Evolutionary conservation across 495 filamentous ascomycete genomes (phyloP).

Genomic region (Aspergillus haitiensis): DNA sequence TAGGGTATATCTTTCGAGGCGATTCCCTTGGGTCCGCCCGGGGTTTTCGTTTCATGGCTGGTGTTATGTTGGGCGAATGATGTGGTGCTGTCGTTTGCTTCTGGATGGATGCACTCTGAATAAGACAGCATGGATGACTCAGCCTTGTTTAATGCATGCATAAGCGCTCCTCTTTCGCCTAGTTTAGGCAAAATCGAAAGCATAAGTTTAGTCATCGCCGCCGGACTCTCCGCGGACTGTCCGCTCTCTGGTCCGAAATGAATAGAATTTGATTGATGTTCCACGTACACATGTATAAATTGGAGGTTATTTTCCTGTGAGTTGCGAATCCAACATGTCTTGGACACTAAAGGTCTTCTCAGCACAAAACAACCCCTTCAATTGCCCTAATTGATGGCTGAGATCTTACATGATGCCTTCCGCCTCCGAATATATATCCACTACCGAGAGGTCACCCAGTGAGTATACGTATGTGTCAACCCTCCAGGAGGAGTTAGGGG

Average conservation of each 20-base stretch:
- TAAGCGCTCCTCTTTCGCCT: too few species aligned
- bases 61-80: background rate
- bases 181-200: too few species aligned
- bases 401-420: too few species aligned
- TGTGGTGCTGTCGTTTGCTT: conserved; percentile 3
- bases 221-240: conserved; percentile 30
- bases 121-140: too few species aligned
- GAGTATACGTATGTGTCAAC: conserved; percentile 31
- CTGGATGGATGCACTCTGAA: too few species aligned
- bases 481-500: too few species aligned
- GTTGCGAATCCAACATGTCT: too few species aligned
- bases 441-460: conserved; percentile 8
- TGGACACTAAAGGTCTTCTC: background rate
- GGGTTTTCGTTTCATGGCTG: conserved; percentile 34
- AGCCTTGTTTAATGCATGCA: too few species aligned
- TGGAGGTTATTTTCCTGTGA: too few species aligned
- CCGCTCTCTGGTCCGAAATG: conserved; percentile 19
- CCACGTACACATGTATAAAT: background rate
- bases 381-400: too few species aligned
- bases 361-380: background rate
- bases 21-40: background rate
- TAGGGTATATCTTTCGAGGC: conserved; percentile 25
- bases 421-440: conserved; percentile 1
- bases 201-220: background rate
- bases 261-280: conserved; percentile 1